Evolutionary conservation across 768 basidiomycete genomes (phyloP), one percentile per base, ranked within the genome.

Genomic region (Lactarius psammicola): DNA sequence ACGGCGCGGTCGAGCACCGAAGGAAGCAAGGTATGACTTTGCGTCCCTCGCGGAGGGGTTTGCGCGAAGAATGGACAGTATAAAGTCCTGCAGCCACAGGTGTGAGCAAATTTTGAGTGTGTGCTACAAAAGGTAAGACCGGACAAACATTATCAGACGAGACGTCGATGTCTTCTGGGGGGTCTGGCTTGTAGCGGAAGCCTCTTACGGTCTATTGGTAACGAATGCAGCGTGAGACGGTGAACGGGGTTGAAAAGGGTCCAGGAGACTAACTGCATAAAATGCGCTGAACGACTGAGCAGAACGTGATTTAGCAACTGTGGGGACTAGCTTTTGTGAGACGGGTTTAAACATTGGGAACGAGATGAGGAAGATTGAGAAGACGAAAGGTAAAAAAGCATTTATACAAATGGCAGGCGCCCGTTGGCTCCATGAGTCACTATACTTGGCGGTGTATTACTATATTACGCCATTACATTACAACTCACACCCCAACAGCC

Each of bases 31-130:
- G 76, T 97, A 99, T 1, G 89, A 89, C 60, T 87, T 88, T 33
- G 95, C 89, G 74, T 99, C 97, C 69, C 97, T 82, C 60, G 89
- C 76, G 2, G 96, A 98, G 15, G 97, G 96, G 67, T 92, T 94
- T 33, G 97, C 89, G 61, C 90, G 88, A 59, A 99, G 82, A 72
- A 99, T 91, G 36, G 95, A 97, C 63, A 98, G 79, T 73, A 99
- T 95, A 73, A 99, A 95, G 75, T 98, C 97, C 94, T 98, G 75
- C 10, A 15, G 1, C 38, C 59, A 33, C 26, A 30, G 11, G 53
- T 34, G 28, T 57, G 51, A 62, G 58, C 40, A 58, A 67, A 62
- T 11, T 61, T 73, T 71, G 9, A 28, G 56, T 28, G 23, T n/a
- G 42, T 3, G 23, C 30, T 31, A 20, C 54, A 11, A 17, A 18